Conservation (phyloP, 2,329 filamentous ascomycete genomes). For the Podosphaera aphanis region DNA sequence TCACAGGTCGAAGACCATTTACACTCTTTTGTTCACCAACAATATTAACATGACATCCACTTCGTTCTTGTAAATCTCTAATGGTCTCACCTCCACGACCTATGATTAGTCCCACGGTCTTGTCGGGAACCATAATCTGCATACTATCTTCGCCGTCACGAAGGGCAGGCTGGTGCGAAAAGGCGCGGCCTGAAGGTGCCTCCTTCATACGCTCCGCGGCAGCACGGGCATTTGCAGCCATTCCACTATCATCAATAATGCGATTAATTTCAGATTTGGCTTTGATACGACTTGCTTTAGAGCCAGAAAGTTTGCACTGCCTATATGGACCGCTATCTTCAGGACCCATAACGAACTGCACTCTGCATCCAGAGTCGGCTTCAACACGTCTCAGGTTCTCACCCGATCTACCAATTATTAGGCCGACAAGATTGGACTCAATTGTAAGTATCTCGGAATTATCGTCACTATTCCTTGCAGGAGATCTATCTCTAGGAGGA, state of each 20-base stretch:
- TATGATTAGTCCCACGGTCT: slow-evolving; percentile 80
- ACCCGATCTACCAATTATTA: slow-evolving; percentile 77
- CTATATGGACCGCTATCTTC: slow-evolving; percentile 49
- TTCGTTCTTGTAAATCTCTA: slow-evolving; percentile 71
- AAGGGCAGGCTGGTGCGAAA: slow-evolving; percentile 24
- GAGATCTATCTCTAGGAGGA: slow-evolving; percentile 31
- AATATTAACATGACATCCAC: slow-evolving; percentile 89
- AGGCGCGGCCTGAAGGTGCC: slow-evolving; percentile 11
- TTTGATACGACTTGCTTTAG: slow-evolving; percentile 44
- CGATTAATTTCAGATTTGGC: slow-evolving; percentile 66
- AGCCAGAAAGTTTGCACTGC: slow-evolving; percentile 68
- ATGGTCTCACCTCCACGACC: slow-evolving; percentile 87
- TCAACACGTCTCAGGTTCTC: slow-evolving; percentile 77
- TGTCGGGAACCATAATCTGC: slow-evolving; percentile 86
- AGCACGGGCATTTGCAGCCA: slow-evolving; percentile 26
- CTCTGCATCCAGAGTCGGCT: slow-evolving; percentile 55
- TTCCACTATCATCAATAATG: slow-evolving; percentile 70
- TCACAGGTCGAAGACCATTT: slow-evolving; percentile 72
- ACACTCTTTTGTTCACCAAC: slow-evolving; percentile 82
- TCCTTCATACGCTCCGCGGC: slow-evolving; percentile 18
- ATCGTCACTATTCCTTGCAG: slow-evolving; percentile 28
- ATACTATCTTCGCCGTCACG: slow-evolving; percentile 66
- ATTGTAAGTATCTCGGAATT: slow-evolving; percentile 66
- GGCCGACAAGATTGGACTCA: slow-evolving; percentile 63
- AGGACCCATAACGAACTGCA: slow-evolving; percentile 65